Base-by-base conservation (phyloP, 2,329 filamentous ascomycete species). In the Fusarium sp. region DNA sequence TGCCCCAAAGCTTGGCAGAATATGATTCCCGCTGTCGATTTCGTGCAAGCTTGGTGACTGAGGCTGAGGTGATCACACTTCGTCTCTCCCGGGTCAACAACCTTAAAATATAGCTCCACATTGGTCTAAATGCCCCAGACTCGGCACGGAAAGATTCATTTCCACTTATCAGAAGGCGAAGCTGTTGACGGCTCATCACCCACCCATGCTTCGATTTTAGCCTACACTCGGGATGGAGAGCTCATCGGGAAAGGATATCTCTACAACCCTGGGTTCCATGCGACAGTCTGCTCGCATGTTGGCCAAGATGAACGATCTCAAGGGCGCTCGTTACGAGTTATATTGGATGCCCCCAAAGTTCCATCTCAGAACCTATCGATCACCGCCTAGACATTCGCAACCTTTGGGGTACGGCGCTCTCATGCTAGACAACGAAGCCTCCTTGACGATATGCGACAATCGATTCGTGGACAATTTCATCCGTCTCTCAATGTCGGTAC, bases 381-480 rank as follows among this genome's bases (percentile, higher is more conserved):
- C 40, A 51, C 37, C 40, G 52, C 47, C 56, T 50, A 48, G 58
- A 43, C 53, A 62, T 71, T 56, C 33, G 45, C 46, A 54, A 50
- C 22, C 28, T 53, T 37, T 14, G 46, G 55, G 61, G 54, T 46
- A 49, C 17, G 15, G 30, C 43, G 26, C 51, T 51, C 39, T 28
- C 35, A 37, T 48, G 28, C 49, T 55, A 26, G 47, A 64, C 33
- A 46, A 56, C 40, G 41, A 52, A 49, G 60, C 37, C 57, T 56
- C 46, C 44, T 63, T 33, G 39, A 56, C 33, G 33, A 24, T 48
- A 51, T 32, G 45, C 28, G 28, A 22, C 47, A 54, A 45, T 47
- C 41, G 30, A 73, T 73, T 73, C 71, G 71, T 73, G 71, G 71
- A 65, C 40, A 60, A 64, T 56, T 65, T 65, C 15, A 40, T 63